phyloP scores from a whole-genome alignment of 176 grass and related monocot genomes.

The Bonia amplexicaulis region DNA sequence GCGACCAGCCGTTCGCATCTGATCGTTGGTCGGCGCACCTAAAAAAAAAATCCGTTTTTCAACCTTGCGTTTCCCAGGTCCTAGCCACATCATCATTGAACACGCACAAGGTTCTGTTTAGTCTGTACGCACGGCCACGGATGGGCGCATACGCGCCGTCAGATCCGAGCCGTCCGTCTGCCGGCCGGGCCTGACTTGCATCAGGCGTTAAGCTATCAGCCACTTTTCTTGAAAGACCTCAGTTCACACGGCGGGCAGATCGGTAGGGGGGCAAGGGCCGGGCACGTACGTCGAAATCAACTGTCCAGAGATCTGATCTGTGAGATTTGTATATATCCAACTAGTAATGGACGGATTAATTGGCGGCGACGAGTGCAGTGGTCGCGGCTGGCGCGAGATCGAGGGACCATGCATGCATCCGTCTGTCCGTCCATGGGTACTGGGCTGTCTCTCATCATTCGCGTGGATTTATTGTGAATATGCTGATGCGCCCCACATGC shows the following conservation, averaged over 20 bases:
- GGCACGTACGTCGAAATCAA: neutral
- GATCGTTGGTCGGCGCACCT: neutral
- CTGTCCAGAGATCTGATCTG: neutral
- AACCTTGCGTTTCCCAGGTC: neutral
- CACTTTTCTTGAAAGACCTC: neutral
- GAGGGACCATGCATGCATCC: neutral
- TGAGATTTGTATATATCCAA: neutral
- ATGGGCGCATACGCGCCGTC: neutral
- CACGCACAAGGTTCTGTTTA: too few relatives aligned
- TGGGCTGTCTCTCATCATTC: conserved; percentile 15
- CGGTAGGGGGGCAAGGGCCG: neutral
- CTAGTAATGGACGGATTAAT: neutral
- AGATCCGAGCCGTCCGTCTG: neutral
- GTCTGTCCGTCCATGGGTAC: neutral
- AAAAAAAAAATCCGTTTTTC: neutral
- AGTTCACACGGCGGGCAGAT: neutral
- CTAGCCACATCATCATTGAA: neutral
- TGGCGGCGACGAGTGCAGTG: neutral
- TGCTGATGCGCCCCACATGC: neutral
- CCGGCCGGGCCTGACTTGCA: neutral
- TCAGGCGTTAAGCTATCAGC: neutral
- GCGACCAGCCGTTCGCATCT: neutral
- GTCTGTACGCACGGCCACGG: too few relatives aligned
- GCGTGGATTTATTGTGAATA: conserved; percentile 18
- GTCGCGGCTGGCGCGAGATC: neutral